Conservation (phyloP, 1,284 basidiomycete species). For the Heliocybe sulcata region DNA sequence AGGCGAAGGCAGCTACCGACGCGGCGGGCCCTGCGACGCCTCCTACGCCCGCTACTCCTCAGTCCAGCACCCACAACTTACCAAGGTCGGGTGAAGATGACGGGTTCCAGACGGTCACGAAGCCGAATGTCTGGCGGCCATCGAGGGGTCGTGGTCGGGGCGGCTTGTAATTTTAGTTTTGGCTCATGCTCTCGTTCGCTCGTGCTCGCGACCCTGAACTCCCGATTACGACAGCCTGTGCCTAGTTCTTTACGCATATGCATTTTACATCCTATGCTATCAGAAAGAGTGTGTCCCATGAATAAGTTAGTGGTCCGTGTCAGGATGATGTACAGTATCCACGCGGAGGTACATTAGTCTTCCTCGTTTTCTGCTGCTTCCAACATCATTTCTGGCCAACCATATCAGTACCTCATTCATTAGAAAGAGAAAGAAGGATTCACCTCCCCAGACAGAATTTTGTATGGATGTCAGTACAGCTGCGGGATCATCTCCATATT, state of each 20-base stretch:
- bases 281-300: not conserved
- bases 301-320: not conserved
- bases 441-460: conserved; percentile 65
- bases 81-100: conserved; percentile 32
- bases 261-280: not conserved
- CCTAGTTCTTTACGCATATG: not conserved
- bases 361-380: conserved; percentile 47
- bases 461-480: conserved; percentile 53
- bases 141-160: conserved; percentile 23
- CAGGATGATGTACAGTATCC: not conserved
- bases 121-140: conserved; percentile 35
- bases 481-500: conserved; percentile 39
- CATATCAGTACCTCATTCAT: not conserved
- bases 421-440: conserved; percentile 15
- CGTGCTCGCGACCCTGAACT: too few relatives aligned
- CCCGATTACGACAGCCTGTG: not conserved
- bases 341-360: not conserved
- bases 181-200: not conserved
- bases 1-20: conserved; percentile 33
- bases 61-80: not conserved
- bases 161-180: not conserved
- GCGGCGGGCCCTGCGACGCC: conserved; percentile 12
- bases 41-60: conserved; percentile 10
- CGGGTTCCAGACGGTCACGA: conserved; percentile 61
- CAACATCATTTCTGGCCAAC: conserved; percentile 41